Evolutionary conservation across 306 rosid species (phyloP), one percentile per base, ranked within the genome.

Genomic region (Sophora flavescens): DNA sequence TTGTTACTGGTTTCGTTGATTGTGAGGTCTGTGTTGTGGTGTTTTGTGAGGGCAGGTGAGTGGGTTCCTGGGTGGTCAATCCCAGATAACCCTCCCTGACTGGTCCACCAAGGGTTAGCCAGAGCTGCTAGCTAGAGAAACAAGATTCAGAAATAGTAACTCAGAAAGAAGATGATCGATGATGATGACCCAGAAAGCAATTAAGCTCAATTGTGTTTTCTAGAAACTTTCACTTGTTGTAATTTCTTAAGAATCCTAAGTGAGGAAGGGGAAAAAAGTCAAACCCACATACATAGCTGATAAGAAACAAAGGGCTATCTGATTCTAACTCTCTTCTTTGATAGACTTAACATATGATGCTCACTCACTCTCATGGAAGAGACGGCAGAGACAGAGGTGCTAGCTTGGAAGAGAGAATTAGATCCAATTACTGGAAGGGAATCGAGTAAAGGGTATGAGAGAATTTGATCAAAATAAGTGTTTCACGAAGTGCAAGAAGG

Each of bases 71-170:
- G 89, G 87, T 90, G 89, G 87, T 90, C 99, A 65, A 89, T 83
- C 13, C 91, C 97, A 73, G 90, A 82, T 80, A 90, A 75, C 84
- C 96, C 97, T 61, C 88, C 90, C 83, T 85, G 95, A 33, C 81
- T 81, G 8, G 91, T 83, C 98, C 98, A 95, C 98, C 98, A 95
- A 50, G 97, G 98, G 75, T 90, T 95, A 74, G 98, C 97, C 98
- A 95, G 89, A 77, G 4, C 81, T 83, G 82, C 71, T 72, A 41
- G 54, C 10, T 30, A 30, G 32, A 2, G 2, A 30, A 3, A 30
- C 32, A 30, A 30, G 32, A 30, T 30, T 30, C 32, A 30, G 32
- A 50, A 50, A 50, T 14, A 26, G 17, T 4, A 30, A 16, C 7
- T 17, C n/a, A 26, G 39, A 45, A 45, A 22, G 22, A 22, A 22